phyloP scores from a whole-genome alignment of 768 basidiomycete genomes.

The Phaffia australis region DNA sequence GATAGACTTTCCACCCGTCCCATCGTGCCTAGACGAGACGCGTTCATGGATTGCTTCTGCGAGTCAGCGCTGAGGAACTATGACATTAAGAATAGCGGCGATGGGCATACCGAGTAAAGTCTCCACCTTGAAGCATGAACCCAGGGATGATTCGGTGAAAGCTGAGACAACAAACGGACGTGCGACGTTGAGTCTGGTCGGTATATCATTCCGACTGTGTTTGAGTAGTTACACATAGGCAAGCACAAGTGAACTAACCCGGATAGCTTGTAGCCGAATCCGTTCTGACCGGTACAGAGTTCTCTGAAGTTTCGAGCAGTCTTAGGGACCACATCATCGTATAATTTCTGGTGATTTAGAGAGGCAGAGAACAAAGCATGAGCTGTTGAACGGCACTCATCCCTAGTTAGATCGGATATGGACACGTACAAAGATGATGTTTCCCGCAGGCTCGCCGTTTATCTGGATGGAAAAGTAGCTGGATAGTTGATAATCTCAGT shows the following conservation, averaged over 20 bases:
- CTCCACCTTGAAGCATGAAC: constrained; percentile 27
- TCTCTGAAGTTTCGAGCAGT: constrained; percentile 26
- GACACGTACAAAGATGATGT: constrained; percentile 2
- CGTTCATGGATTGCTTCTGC: neutral
- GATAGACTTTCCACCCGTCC: constrained; percentile 39
- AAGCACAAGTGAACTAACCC: neutral
- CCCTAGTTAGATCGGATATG: neutral
- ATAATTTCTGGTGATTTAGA: neutral
- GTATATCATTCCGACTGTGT: neutral
- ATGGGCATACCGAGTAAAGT: constrained; percentile 15
- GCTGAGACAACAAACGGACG: neutral
- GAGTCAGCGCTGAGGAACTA: constrained; percentile 8
- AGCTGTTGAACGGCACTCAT: too few relatives aligned
- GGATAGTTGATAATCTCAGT: neutral
- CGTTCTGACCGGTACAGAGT: constrained; percentile 26
- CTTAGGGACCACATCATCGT: constrained; percentile 26
- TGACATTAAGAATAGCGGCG: neutral
- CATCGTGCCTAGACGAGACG: constrained; percentile 31
- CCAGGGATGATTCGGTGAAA: constrained; percentile 25
- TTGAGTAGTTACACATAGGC: neutral
- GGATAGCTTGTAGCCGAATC: constrained; percentile 25
- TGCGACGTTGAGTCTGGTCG: neutral
- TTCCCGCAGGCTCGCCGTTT: constrained; percentile 13
- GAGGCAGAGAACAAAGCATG: neutral
- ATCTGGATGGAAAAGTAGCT: constrained; percentile 23